A percentile compares a stretch with the other conserved stretches of the same genome.
Evolutionary conservation across 2,329 filamentous ascomycete genomes (phyloP).

Genomic region (Graphilbum ipis-grandicollis): DNA sequence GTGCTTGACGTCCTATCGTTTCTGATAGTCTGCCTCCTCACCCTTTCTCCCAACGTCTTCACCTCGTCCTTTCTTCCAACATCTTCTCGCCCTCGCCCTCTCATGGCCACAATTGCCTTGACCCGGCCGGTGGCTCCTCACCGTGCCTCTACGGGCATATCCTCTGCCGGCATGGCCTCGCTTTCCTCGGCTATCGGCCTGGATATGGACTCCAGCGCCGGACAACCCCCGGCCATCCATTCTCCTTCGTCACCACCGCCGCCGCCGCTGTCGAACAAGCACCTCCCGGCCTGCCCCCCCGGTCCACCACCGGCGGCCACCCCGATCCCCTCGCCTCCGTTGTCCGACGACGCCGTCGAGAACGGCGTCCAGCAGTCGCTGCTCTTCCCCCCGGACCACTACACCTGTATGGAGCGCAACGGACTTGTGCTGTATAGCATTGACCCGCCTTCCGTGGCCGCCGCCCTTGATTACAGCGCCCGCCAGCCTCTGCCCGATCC

Average conservation of each 20-base stretch:
- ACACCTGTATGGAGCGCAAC: constrained; percentile 25
- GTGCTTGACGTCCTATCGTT: background rate
- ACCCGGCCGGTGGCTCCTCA: constrained; percentile 16
- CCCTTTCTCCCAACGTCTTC: background rate
- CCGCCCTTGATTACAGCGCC: constrained; percentile 59
- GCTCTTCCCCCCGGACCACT: constrained; percentile 55
- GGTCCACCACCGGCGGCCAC: constrained; percentile 39
- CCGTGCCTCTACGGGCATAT: constrained; percentile 15
- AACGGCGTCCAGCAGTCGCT: constrained; percentile 46
- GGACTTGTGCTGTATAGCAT: constrained; percentile 55
- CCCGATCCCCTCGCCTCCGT: constrained; percentile 9
- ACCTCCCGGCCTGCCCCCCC: constrained; percentile 75
- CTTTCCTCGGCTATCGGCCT: constrained; percentile 18
- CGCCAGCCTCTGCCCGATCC: constrained; percentile 71
- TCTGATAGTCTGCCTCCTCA: background rate
- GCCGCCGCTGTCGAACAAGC: constrained; percentile 61
- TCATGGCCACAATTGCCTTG: constrained; percentile 40
- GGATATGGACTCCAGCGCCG: constrained; percentile 18
- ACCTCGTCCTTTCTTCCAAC: background rate
- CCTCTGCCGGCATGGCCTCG: constrained; percentile 14
- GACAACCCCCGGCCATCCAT: too few species aligned
- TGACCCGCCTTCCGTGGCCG: constrained; percentile 46
- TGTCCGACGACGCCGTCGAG: constrained; percentile 18
- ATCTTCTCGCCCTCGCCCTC: background rate
- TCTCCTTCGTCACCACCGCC: constrained; percentile 15